Conservation (phyloP, 2,329 filamentous ascomycete species). For the Cercospora zeina region DNA sequence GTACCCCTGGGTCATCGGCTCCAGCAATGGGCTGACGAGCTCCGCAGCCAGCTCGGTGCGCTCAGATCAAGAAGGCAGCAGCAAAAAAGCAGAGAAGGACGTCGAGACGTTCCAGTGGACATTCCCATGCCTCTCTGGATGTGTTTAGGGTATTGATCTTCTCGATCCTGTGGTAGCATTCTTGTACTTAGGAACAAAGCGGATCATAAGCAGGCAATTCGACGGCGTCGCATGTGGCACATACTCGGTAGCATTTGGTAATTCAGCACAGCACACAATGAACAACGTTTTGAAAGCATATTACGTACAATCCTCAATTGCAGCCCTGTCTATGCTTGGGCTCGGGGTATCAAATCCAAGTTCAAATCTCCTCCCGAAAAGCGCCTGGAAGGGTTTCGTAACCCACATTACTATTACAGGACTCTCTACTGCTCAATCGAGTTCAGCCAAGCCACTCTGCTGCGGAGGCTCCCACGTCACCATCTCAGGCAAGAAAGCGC, state of each 20-base stretch:
- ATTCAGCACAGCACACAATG: not conserved
- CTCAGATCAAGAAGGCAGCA: conserved; percentile 3
- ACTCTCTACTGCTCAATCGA: conserved; percentile 1
- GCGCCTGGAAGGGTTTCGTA: not conserved
- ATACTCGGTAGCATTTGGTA: not conserved
- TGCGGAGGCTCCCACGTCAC: conserved; percentile 30
- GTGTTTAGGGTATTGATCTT: conserved; percentile 11
- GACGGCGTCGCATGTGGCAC: not conserved
- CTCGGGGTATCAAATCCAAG: conserved; percentile 12
- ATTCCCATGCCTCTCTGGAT: conserved; percentile 17
- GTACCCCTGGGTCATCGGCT: conserved; percentile 12
- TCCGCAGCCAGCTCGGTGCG: conserved; percentile 11
- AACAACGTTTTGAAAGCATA: not conserved
- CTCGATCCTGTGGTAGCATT: not conserved
- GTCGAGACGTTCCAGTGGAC: not conserved
- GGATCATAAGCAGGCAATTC: not conserved
- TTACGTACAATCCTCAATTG: not conserved
- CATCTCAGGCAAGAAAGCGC: conserved; percentile 45
- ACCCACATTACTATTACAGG: not conserved
- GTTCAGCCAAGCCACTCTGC: conserved; percentile 4
- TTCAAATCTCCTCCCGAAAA: conserved; percentile 1
- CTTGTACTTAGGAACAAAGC: not conserved
- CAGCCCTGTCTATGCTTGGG: conserved; percentile 2
- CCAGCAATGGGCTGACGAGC: conserved; percentile 5
- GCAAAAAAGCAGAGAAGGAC: conserved; percentile 1